These are phyloP conservation scores for Striga hermonthica DNA, from an alignment of 305 asterid species.

Conservation along the genomic window DNA sequence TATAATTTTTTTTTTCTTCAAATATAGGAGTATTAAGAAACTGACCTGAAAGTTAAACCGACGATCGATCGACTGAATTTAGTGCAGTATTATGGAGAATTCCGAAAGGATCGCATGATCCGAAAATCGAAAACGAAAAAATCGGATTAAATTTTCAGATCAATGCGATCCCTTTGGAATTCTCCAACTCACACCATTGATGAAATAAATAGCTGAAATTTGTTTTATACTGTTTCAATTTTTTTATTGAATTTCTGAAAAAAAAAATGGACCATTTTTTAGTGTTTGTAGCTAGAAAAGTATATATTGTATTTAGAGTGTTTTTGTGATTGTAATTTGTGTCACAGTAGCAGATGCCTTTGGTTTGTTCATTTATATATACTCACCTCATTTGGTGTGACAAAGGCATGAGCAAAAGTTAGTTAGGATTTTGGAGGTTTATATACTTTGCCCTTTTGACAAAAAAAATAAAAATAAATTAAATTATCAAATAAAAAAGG, in stretches of 20 bases:
- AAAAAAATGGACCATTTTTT: background rate
- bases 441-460: constrained; percentile 28
- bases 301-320: background rate
- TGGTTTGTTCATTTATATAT: constrained; percentile 38
- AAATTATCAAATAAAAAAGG: no score
- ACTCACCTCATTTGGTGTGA: constrained; percentile 36
- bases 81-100: constrained; percentile 50
- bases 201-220: constrained; percentile 10
- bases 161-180: constrained; percentile 84
- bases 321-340: no score
- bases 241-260: background rate
- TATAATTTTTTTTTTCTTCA: no score
- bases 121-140: constrained; percentile 2
- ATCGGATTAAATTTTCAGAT: constrained; percentile 30
- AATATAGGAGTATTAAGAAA: background rate
- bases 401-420: constrained; percentile 28
- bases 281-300: background rate
- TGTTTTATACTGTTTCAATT: background rate
- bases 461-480: no score
- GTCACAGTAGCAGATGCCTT: constrained; percentile 28
- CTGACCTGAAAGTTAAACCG: constrained; percentile 24
- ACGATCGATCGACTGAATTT: constrained; percentile 15
- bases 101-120: constrained; percentile 66
- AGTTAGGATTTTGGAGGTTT: constrained; percentile 31
- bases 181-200: constrained; percentile 46